Base-by-base conservation (phyloP, 331 rosid genomes). In the Quercus tomentella region DNA sequence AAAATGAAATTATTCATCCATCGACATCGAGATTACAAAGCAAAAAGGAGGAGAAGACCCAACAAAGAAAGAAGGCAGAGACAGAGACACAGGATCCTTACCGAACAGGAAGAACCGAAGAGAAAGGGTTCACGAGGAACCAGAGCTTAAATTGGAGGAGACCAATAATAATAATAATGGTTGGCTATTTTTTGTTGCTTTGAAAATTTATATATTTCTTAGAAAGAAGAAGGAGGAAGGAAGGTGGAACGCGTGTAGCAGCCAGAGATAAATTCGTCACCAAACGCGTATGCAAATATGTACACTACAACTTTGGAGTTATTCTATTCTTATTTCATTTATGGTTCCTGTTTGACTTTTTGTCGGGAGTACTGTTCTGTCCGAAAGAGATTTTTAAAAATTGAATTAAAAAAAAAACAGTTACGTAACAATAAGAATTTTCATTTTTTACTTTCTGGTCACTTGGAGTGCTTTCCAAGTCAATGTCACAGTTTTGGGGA, bases 21-120 rank as follows among this genome's bases (percentile, higher is more conserved):
- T 30, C 49, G 73, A 23, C 45, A 37, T 30, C 49, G 73, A 23
- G 33, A 45, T 43, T 23, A 49, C 63, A 25, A 61, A 60, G 66
- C 45, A 8, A 41, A 41, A 41, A 41, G 45, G 12, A 41, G 12
- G 31, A 58, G 6, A 58, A 58, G 31, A 37, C 9, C 57, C 16
- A 26, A 62, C 68, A 80, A n/a, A 60, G 55, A 30, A 2, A 65
- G 21, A 70, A 37, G 73, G 63, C 43, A 65, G 56, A 75, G 28
- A 66, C 43, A 65, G 56, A 75, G 28, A 66, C 12, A 22, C 70
- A 54, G 62, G 84, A 83, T 69, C 62, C 89, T 83, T 86, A 85
- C 88, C 88, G 45, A 80, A 23, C 63, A 63, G 72, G 75, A 83
- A 81, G 82, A 80, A 77, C 75, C 77, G 35, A 69, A 49, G 78